Evolutionary conservation across 495 filamentous ascomycete species (phyloP), one percentile per base, ranked within the genome.

Genomic region (Chlorociboria aeruginascens): DNA sequence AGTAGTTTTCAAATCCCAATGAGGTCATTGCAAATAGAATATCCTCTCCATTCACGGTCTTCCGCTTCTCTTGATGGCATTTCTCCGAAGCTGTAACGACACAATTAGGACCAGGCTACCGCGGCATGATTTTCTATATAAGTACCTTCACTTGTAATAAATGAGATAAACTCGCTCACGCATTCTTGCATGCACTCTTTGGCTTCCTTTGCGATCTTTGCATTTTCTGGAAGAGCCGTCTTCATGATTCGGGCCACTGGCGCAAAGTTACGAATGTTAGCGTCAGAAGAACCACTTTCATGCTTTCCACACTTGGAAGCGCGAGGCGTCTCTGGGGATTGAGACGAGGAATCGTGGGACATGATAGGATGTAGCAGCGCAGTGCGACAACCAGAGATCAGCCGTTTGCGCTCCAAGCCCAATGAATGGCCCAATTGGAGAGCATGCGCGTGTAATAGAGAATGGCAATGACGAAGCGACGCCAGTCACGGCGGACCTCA

Each of bases 121-220:
- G 30, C 40, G 42, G 20, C 47, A 41, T 25, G 1, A 25, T 25
- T 25, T 25, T 1, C 20, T 25, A 25, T 25, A 25, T n/a, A 66
- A 73, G 46, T 61, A 94, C 92, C 92, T 76, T 98, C 92, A 64
- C 89, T 96, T 28, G 92, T 98, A 66, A 98, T 98, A 72, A 98
- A 98, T 13, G 90, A 96, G 72, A 98, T 98, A 68, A 97, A 98
- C 74, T 98, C 92, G 82, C 89, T 96, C 51, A 98, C 92, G 60
- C 92, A 98, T 69, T 98, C 92, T 66, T 98, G 92, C 92, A 98
- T 97, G 69, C 92, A 98, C 63, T 98, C 92, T 65, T 98, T 98
- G 31, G 92, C 92, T 65, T 98, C 92, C 61, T 98, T 98, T 36
- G 92, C 92, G 53, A 98, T 98, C 73, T 98, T 98, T 47, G 92